A percentile compares a stretch with the other conserved stretches of the same genome.
phyloP scores from a whole-genome alignment of 2,329 filamentous ascomycete species.

The Sporothrix brasiliensis region DNA sequence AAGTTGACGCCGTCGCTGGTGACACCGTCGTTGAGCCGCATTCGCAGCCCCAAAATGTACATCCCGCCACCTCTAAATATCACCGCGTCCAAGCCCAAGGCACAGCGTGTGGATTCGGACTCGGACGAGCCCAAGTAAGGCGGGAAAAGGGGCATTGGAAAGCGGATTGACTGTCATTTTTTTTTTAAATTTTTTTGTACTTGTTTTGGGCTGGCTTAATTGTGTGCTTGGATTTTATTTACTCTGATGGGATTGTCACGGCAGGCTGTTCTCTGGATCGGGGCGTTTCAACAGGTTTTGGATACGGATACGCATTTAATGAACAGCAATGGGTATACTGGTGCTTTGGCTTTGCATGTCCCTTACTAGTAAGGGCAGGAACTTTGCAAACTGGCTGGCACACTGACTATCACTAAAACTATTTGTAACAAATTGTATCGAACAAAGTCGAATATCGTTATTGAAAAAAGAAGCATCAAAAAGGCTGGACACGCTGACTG shows the following conservation, averaged over 20 bases:
- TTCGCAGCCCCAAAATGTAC: slow-evolving; percentile 49
- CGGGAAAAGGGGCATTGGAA: no score
- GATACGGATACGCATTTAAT: neutral
- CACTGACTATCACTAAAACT: neutral
- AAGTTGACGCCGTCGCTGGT: slow-evolving; percentile 41
- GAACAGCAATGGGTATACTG: neutral
- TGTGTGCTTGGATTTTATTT: neutral
- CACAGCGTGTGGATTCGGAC: neutral
- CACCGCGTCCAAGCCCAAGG: neutral
- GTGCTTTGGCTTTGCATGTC: neutral
- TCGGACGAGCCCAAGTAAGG: neutral
- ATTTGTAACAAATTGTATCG: neutral
- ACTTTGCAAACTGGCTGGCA: slow-evolving; percentile 14
- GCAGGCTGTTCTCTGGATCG: no score
- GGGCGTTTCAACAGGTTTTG: no score
- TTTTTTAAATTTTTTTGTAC: neutral
- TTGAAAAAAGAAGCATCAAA: neutral
- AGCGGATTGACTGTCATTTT: no score
- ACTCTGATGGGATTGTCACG: neutral
- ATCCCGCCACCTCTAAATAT: slow-evolving; percentile 45
- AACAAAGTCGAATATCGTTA: neutral
- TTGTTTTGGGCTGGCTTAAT: neutral
- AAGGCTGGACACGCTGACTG: neutral
- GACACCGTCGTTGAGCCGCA: slow-evolving; percentile 44
- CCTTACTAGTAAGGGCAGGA: neutral